Percentiles rank a stretch among this genome's conserved stretches.
phyloP scores from a whole-genome alignment of 192 early-diverging fungal genomes.

The Coemansia sp. region DNA sequence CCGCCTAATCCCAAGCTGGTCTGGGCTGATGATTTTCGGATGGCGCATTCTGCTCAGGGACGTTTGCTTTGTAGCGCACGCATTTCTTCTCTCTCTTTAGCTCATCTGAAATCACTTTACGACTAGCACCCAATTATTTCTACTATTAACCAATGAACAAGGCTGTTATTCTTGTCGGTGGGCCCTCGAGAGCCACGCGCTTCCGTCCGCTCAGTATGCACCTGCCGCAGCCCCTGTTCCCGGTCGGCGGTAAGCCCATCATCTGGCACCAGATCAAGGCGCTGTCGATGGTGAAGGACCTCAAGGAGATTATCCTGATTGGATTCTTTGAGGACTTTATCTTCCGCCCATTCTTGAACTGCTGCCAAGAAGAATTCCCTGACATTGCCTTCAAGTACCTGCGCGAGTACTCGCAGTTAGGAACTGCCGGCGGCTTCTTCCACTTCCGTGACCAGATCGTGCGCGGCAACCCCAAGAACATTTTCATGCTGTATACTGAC shows the following conservation, averaged over 20 bases:
- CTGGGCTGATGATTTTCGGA: background rate
- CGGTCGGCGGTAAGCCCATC: slow-evolving; percentile 93
- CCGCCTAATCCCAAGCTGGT: background rate
- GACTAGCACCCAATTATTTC: background rate
- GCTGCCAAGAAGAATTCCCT: slow-evolving; percentile 86
- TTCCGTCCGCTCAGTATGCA: slow-evolving; percentile 97
- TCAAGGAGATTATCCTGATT: slow-evolving; percentile 93
- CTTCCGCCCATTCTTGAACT: slow-evolving; percentile 86
- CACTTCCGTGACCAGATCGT: slow-evolving; percentile 99
- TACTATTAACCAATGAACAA: slow-evolving; percentile 60
- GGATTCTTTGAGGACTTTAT: slow-evolving; percentile 97
- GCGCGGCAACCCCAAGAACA: slow-evolving; percentile 83
- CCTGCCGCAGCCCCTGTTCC: slow-evolving; percentile 97
- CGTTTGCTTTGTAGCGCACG: background rate
- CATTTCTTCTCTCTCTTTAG: background rate
- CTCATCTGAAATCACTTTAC: background rate
- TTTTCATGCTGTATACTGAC: slow-evolving; percentile 98
- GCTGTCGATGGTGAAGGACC: slow-evolving; percentile 80
- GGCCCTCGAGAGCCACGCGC: slow-evolving; percentile 94
- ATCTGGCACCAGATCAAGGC: slow-evolving; percentile 97
- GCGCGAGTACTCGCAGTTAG: slow-evolving; percentile 95
- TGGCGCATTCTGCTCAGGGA: background rate
- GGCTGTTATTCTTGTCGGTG: slow-evolving; percentile 96
- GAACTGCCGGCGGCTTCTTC: slow-evolving; percentile 96
- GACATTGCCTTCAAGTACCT: slow-evolving; percentile 89